Conservation (phyloP, 306 rosid genomes). For the Cotoneaster glaucophyllus region DNA sequence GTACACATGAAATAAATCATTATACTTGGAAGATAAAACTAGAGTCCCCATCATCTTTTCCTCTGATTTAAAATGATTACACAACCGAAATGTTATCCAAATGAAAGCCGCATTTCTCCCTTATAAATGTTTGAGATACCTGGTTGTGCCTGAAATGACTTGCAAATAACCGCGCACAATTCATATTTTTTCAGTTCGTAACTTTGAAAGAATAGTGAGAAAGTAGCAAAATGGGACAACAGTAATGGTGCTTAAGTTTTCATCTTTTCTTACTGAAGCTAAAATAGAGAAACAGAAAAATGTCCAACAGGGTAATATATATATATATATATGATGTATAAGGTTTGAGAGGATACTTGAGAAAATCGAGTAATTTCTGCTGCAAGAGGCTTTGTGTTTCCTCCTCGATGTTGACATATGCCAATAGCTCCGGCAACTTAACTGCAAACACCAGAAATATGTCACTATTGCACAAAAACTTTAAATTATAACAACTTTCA, state of each 20-base stretch:
- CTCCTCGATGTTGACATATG: constrained; percentile 84
- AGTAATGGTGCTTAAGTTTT: neutral
- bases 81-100: neutral
- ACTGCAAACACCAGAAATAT: constrained; percentile 60
- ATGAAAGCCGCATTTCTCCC: neutral
- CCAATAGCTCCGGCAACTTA: constrained; percentile 89
- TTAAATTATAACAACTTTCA: neutral
- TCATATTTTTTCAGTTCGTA: neutral
- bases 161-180: neutral
- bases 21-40: neutral
- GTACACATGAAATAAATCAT: neutral
- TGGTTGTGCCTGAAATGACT: neutral
- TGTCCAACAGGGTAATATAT: neutral
- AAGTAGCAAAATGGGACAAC: neutral
- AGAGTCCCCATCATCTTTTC: neutral
- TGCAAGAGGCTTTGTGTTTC: constrained; percentile 71
- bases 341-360: constrained; percentile 40
- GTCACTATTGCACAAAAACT: constrained; percentile 3
- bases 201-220: constrained; percentile 8
- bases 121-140: neutral
- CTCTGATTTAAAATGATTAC: neutral
- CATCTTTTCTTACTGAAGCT: neutral
- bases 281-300: neutral
- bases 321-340: neutral
- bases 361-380: constrained; percentile 66